Base-by-base conservation (phyloP, 2,329 filamentous ascomycete genomes). In the Teratosphaeriaceae sp. region DNA sequence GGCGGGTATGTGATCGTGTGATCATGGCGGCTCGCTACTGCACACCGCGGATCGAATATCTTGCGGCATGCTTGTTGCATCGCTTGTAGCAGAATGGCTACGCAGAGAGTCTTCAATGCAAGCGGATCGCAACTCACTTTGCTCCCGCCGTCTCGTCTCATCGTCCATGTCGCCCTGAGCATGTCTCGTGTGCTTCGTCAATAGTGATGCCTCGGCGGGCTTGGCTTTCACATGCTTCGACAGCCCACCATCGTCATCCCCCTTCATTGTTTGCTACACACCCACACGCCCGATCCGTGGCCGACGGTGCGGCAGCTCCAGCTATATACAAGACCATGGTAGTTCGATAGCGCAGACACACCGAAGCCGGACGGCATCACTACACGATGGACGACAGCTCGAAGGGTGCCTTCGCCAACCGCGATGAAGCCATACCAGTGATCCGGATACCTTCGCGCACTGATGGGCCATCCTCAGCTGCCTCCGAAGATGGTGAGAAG, bases 401-500 rank as follows among this genome's bases (percentile, higher is more conserved):
- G 11, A 20, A 44, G 20, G 35, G 43, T 26, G 12, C 51, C 7
- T 49, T 80, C 48, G 74, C 67, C 45, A 80, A 80, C 62, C 73
- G 77, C 46, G 74, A 80, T 52, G 73, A 80, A 22, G 68, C 76
- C 15, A 70, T 80, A 20, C 76, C 78, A 9, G 66, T 76, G 24
- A 62, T 80, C 38, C 51, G 54, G 39, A 53, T 62, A 6, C 56
- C 59, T 5, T 48, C 52, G 3, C 53, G 52, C 34, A 50, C 58
- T 26, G 54, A 57, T 22, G 50, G 51, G n/a, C 45, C 47, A 16
- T 59, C 62, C 13, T 54, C 71, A 22, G 64, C 68, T 36, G 50
- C 56, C 18, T 57, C 62, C 46, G 61, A 55, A 15, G 47, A 48
- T 26, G 52, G 58, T 34, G 47, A 50, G 45, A 47, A 55, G 40